A percentile compares a stretch with the other conserved stretches of the same genome.
These are phyloP conservation scores for Lasiosphaeria hispida DNA, from an alignment of 495 filamentous ascomycete genomes.

Conservation along the genomic window DNA sequence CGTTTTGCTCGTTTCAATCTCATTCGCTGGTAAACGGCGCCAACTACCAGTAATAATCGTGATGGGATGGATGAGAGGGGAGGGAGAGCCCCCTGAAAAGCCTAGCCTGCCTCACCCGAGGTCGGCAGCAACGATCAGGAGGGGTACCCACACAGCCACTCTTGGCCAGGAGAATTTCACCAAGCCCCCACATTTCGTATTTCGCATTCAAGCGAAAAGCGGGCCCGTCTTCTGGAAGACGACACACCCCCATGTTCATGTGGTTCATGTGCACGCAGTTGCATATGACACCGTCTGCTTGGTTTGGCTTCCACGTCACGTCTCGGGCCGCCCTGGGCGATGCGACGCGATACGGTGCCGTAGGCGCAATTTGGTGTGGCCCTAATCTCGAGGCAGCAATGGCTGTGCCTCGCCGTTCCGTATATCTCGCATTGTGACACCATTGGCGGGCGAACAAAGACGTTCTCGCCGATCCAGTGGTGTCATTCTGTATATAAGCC, in stretches of 20 bases:
- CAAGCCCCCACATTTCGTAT: slow-evolving; percentile 6
- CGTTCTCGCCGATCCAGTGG: no score
- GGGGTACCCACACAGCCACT: slow-evolving; percentile 9
- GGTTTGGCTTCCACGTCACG: not conserved
- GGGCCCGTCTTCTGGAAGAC: not conserved
- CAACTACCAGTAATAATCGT: no score
- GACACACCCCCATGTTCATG: not conserved
- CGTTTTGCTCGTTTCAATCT: no score
- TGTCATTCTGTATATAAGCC: not conserved
- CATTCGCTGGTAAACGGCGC: no score
- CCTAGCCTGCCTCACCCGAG: no score
- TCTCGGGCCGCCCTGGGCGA: not conserved
- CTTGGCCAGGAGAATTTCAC: not conserved
- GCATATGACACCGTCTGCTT: not conserved
- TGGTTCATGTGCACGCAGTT: not conserved
- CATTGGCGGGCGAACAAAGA: not conserved
- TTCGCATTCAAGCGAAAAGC: slow-evolving; percentile 2
- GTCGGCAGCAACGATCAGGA: not conserved
- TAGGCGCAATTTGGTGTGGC: no score
- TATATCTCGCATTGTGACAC: slow-evolving; percentile 4
- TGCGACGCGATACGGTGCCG: no score
- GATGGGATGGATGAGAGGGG: no score
- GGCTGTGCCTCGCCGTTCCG: not conserved
- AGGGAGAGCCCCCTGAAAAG: not conserved
- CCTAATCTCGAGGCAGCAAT: no score